Evolutionary conservation across 208 protist species (phyloP), one percentile per base, ranked within the genome.

Genomic region (Leishmania guyanensis): DNA sequence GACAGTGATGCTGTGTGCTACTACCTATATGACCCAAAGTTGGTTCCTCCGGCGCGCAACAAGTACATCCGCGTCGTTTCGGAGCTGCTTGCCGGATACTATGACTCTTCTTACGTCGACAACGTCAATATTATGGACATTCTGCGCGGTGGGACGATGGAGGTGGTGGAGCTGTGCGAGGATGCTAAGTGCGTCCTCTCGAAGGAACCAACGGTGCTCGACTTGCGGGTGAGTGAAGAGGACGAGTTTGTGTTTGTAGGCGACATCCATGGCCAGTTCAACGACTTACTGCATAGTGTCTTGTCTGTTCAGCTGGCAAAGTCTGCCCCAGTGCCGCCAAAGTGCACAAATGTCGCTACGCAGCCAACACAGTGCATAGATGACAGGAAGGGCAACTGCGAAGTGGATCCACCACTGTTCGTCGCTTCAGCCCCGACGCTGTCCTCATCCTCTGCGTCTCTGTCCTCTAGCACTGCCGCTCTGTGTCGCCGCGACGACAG

Each of bases 231-330:
- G 3, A 69, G 79, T 26, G 77, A 76, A 29, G 39, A 70, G 20
- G 90, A 95, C 39, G 89, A 93, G 78, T 70, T 94, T 33, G 89
- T 95, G 20, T 86, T 97, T 73, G 91, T 97, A 14, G 95, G 95
- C 51, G 95, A 98, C 84, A 93, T 98, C 64, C 95, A 98, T 75
- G 95, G 93, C 3, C 92, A 98, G 84, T 97, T 94, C 81, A 88
- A 88, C 69, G 95, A 98, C 75, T 60, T 98, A 2, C 79, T 95
- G 0, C 86, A 89, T 62, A 94, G 84, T 65, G 87, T 95, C 0
- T 77, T 97, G 5, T 86, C 85, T 0, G 85, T 92, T 26, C 92
- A 97, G 84, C 86, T 97, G 3, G 17, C 46, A 2, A 87, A 83
- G 51, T 78, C 84, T 5, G 33, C 78, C 1, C 74, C 84, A 20